Conservation (phyloP, 2,329 filamentous ascomycete species). For the Curvularia hawaiiensis region DNA sequence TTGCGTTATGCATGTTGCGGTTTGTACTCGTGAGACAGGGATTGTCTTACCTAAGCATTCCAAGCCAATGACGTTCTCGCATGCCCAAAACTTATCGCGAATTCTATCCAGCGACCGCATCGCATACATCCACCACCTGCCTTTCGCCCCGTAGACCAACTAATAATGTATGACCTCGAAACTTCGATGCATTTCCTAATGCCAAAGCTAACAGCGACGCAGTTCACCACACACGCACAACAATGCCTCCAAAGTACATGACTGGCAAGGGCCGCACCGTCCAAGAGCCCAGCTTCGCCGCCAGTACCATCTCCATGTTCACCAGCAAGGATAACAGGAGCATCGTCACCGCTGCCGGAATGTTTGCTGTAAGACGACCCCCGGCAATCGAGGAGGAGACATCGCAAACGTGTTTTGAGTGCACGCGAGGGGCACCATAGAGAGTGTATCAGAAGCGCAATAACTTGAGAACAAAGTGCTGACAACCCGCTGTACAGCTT, state of each 20-base stretch:
- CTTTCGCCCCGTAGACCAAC: slow-evolving; percentile 1
- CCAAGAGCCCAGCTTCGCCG: slow-evolving; percentile 48
- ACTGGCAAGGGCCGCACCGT: slow-evolving; percentile 33
- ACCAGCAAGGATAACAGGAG: slow-evolving; percentile 56
- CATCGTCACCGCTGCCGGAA: slow-evolving; percentile 54
- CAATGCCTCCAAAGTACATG: slow-evolving; percentile 41
- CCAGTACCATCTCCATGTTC: slow-evolving; percentile 48
- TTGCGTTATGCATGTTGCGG: neutral
- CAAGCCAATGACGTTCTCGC: slow-evolving; percentile 5
- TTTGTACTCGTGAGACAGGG: neutral
- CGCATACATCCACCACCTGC: slow-evolving; percentile 14
- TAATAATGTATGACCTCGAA: slow-evolving; percentile 9
- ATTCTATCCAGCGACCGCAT: slow-evolving; percentile 16
- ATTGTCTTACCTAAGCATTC: slow-evolving; percentile 3
- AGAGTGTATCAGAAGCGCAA: neutral
- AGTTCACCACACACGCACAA: slow-evolving; percentile 8
- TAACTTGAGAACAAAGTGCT: slow-evolving; percentile 18
- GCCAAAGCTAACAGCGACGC: neutral
- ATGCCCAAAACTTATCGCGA: slow-evolving; percentile 7
- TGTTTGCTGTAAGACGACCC: slow-evolving; percentile 56
- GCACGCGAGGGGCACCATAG: neutral
- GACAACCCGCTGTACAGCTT: slow-evolving; percentile 43
- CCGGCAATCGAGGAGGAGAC: neutral
- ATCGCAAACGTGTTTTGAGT: neutral
- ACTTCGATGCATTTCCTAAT: neutral